Conservation (phyloP, 2,329 filamentous ascomycete species). For the Pestalotiopsis sp. region DNA sequence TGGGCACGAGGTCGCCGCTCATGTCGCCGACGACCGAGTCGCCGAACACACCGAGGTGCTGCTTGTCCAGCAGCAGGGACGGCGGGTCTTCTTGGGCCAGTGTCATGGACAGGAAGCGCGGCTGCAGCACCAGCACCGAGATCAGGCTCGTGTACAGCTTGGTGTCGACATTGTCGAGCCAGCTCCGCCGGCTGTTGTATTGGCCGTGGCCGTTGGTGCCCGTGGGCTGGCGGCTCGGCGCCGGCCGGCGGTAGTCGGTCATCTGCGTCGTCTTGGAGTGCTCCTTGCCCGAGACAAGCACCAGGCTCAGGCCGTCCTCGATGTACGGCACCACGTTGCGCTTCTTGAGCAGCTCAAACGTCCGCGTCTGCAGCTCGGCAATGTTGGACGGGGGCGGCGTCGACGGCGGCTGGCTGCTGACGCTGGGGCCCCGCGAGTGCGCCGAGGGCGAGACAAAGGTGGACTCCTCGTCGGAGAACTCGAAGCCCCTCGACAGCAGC, state of each 20-base stretch:
- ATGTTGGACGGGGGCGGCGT: conserved; percentile 80
- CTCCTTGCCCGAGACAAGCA: conserved; percentile 75
- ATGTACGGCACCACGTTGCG: conserved; percentile 75
- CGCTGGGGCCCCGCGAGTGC: conserved; percentile 38
- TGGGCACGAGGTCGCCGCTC: conserved; percentile 75
- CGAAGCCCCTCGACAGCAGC: conserved; percentile 79
- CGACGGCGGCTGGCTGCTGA: conserved; percentile 51
- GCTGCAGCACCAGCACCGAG: conserved; percentile 63
- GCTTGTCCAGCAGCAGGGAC: conserved; percentile 72
- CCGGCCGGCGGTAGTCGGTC: conserved; percentile 37
- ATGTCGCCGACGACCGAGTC: conserved; percentile 77
- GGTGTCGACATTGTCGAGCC: conserved; percentile 64
- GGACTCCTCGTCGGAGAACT: conserved; percentile 72
- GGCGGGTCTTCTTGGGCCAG: conserved; percentile 75
- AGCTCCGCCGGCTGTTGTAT: conserved; percentile 38
- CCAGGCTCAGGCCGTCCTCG: conserved; percentile 68
- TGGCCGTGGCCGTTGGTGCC: conserved; percentile 19
- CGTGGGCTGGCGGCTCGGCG: conserved; percentile 39
- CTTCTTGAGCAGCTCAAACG: conserved; percentile 81
- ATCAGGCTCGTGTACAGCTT: conserved; percentile 66
- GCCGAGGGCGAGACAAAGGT: conserved; percentile 64
- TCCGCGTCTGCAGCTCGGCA: conserved; percentile 78
- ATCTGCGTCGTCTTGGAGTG: conserved; percentile 43
- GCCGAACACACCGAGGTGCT: conserved; percentile 66
- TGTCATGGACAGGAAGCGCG: conserved; percentile 74